A percentile compares a stretch with the other conserved stretches of the same genome.
Evolutionary conservation across 495 filamentous ascomycete species (phyloP).

Genomic region (Tuber indicum): DNA sequence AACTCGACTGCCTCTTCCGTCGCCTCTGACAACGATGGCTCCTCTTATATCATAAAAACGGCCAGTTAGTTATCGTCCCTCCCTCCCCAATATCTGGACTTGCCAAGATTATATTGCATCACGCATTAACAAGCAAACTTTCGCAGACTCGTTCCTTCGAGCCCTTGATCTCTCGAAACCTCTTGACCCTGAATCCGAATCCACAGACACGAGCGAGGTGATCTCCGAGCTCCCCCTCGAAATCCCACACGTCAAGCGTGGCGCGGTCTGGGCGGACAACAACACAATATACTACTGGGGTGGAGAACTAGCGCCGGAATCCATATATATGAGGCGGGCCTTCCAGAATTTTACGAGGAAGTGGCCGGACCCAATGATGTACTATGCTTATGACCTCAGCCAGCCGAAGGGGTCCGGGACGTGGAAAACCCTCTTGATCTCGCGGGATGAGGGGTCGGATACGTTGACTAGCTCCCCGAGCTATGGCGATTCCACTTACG

Average conservation of each 20-base stretch:
- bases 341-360: background rate
- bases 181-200: background rate
- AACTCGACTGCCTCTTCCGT: background rate
- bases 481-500: background rate
- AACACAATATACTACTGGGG: conserved; percentile 2
- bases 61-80: background rate
- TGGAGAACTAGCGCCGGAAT: background rate
- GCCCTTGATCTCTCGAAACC: background rate
- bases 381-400: background rate
- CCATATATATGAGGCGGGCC: background rate
- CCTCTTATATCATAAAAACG: background rate
- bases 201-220: background rate
- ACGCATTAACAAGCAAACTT: background rate
- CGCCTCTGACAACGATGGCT: background rate
- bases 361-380: background rate
- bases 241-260: background rate
- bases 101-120: background rate
- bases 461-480: background rate
- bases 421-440: background rate
- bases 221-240: conserved; percentile 1
- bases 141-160: background rate
- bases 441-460: background rate
- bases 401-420: background rate
- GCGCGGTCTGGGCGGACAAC: background rate
- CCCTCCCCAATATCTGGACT: background rate